A percentile compares a stretch with the other conserved stretches of the same genome.
Evolutionary conservation across 495 filamentous ascomycete genomes (phyloP).

Genomic region (Podospora tetraspora): DNA sequence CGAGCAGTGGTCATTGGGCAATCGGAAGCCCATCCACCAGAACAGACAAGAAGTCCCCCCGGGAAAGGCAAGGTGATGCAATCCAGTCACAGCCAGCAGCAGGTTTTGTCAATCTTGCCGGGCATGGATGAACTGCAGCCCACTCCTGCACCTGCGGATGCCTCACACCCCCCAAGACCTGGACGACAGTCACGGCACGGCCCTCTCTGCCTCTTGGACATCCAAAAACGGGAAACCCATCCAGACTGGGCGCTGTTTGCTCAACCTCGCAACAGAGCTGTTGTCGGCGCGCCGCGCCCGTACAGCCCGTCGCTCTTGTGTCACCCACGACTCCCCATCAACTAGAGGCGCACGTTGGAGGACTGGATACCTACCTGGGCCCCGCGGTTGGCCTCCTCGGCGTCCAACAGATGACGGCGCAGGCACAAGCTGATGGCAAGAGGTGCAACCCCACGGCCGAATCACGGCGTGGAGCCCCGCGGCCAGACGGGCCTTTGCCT

Average conservation of each 20-base stretch:
- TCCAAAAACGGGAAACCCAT: background rate
- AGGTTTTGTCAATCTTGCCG: background rate
- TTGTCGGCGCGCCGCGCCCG: background rate
- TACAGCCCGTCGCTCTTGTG: background rate
- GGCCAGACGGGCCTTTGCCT: background rate
- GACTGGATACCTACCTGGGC: background rate
- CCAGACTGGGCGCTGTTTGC: background rate
- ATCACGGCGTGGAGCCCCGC: background rate
- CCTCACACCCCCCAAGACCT: background rate
- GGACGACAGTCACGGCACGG: background rate
- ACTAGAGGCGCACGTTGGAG: background rate
- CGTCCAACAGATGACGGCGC: background rate
- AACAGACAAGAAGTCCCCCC: background rate
- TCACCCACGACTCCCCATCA: background rate
- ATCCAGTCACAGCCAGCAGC: background rate
- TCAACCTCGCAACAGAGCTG: background rate
- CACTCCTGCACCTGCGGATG: background rate
- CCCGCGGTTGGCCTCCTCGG: background rate
- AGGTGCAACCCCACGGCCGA: conserved; percentile 1
- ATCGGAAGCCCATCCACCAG: background rate
- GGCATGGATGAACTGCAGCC: background rate
- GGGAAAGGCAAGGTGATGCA: background rate
- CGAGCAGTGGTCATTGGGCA: background rate
- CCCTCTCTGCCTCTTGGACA: background rate
- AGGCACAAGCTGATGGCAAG: background rate